These are phyloP conservation scores for Pleurotus cornucopiae DNA, from an alignment of 768 basidiomycete genomes.

Conservation along the genomic window DNA sequence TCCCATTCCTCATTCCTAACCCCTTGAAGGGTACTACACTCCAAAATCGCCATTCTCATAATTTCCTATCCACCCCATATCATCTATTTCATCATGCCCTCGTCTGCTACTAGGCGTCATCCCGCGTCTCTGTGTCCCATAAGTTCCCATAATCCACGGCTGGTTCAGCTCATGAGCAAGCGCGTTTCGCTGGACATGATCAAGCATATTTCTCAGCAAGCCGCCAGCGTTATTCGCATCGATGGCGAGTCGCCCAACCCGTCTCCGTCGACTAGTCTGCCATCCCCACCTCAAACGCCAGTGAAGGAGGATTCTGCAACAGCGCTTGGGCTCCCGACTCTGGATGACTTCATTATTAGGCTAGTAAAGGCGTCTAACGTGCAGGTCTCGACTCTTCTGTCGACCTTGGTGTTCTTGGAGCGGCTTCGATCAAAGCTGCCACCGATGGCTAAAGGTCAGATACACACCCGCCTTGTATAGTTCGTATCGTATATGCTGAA, in stretches of 20 bases:
- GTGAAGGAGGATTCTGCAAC: background rate
- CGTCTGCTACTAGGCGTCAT: constrained; percentile 30
- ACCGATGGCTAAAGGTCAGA: constrained; percentile 77
- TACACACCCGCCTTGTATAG: constrained; percentile 3
- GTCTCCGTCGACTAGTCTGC: constrained; percentile 13
- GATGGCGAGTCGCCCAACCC: constrained; percentile 43
- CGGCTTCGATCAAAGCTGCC: constrained; percentile 80
- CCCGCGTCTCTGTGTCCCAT: constrained; percentile 82
- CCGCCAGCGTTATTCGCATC: constrained; percentile 70
- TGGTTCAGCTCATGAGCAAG: constrained; percentile 74
- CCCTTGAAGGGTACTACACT: constrained; percentile 7
- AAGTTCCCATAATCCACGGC: constrained; percentile 71
- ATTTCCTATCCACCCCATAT: background rate
- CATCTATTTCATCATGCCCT: constrained; percentile 6
- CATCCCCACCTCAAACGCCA: constrained; percentile 9
- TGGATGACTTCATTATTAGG: constrained; percentile 82
- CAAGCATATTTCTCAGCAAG: constrained; percentile 75
- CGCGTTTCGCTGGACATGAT: constrained; percentile 86
- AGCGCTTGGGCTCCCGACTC: constrained; percentile 41
- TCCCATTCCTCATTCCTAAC: background rate
- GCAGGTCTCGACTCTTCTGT: constrained; percentile 84
- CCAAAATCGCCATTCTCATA: constrained; percentile 6
- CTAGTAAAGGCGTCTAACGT: constrained; percentile 82
- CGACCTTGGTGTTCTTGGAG: constrained; percentile 89
- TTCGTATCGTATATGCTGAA: constrained; percentile 8